Evolutionary conservation across 306 rosid genomes (phyloP), one percentile per base, ranked within the genome.

Genomic region (Dalbergia oliveri): DNA sequence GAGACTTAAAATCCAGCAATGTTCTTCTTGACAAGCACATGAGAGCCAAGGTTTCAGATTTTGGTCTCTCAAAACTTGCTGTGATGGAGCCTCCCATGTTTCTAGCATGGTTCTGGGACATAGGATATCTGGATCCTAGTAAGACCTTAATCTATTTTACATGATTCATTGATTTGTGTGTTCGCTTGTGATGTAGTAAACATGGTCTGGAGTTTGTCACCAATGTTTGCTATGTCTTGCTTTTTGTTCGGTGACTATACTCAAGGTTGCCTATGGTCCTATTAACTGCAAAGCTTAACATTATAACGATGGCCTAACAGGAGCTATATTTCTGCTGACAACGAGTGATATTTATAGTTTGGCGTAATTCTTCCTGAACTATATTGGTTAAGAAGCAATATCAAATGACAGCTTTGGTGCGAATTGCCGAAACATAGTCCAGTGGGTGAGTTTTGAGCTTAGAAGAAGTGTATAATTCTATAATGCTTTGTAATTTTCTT

Each of bases 61-160:
- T 95, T 72, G 99, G 98, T 66, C 98, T 95, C 70, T 95, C 99
- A 19, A 95, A 95, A 84, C 93, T 95, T 71, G 94, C 96, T 5
- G 97, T 93, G 23, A 95, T 41, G 99, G 93, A 50, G 97, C 74
- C 71, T 93, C 98, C 70, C 98, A 95, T 61, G 99, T 95, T 61
- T 95, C 99, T 6, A 95, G 99, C 87, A 84, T 90, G 37, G 99
- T 95, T 85, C 89, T 44, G 99, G 99, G 59, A 95, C 99, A 43
- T 95, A 4, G 99, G 99, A 63, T 95, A 95, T 88, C 80, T 95
- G 75, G 99, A 95, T 88, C 99, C 99, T 5, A 95, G 99, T 95
- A 90, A 87, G 95, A 45, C 88, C 83, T 65, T 84, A 49, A 69
- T 66, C 66, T 15, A 14, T 74, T 70, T 35, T 34, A 15, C 76